These are phyloP conservation scores for Nepenthes mirabilis DNA, from an alignment of 148 eudicot species.

Conservation along the genomic window DNA sequence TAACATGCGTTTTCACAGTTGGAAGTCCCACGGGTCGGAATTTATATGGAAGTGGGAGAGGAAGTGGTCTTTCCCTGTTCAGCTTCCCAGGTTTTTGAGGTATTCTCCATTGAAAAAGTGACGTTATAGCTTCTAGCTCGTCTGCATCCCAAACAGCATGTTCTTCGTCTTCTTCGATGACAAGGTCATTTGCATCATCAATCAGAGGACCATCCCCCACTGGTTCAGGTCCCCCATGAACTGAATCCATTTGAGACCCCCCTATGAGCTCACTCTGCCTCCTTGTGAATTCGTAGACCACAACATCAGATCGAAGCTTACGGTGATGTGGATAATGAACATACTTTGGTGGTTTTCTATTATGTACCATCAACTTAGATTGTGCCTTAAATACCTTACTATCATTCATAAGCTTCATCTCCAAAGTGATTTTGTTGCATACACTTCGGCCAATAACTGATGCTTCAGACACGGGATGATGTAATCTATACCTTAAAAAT, in stretches of 20 bases:
- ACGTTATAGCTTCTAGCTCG: constrained; percentile 84
- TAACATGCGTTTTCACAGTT: constrained; percentile 26
- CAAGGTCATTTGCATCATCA: constrained; percentile 10
- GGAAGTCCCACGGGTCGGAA: constrained; percentile 76
- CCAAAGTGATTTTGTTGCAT: neutral
- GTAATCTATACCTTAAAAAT: too few relatives aligned
- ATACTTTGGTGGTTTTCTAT: constrained; percentile 30
- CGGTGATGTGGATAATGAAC: constrained; percentile 41
- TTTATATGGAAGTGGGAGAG: constrained; percentile 77
- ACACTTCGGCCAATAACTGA: constrained; percentile 4
- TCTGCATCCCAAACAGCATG: constrained; percentile 47
- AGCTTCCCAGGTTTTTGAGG: constrained; percentile 85
- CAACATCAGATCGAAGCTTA: constrained; percentile 45
- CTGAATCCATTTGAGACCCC: constrained; percentile 4
- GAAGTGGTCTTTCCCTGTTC: constrained; percentile 64
- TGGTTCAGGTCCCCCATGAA: constrained; percentile 8
- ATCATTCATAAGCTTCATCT: neutral
- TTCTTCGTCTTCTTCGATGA: constrained; percentile 15
- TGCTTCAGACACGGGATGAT: constrained; percentile 3
- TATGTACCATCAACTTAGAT: constrained; percentile 11
- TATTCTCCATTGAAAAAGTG: constrained; percentile 73
- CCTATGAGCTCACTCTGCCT: constrained; percentile 11
- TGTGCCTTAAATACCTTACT: constrained; percentile 1
- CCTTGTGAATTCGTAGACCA: constrained; percentile 16
- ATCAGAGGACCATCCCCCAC: neutral